These are phyloP conservation scores for Fusarium neocosmosporiellum DNA, from an alignment of 2,329 filamentous ascomycete species.

Conservation along the genomic window DNA sequence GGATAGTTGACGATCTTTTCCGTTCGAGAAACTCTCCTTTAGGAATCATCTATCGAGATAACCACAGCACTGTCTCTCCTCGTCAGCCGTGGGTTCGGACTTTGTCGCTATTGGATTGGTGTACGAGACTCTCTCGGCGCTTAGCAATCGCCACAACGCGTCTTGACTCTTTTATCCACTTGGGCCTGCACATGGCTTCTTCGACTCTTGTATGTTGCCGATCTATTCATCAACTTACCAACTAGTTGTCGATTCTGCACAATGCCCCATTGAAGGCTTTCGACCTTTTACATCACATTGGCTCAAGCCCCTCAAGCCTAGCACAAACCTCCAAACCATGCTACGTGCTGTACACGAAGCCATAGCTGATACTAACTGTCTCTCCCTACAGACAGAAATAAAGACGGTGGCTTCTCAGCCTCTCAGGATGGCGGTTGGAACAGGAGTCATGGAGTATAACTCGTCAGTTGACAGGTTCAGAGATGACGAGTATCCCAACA, in stretches of 20 bases:
- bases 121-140: conserved; percentile 4
- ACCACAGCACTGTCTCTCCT: neutral
- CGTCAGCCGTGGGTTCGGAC: neutral
- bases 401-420: conserved; percentile 15
- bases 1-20: neutral
- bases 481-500: conserved; percentile 43
- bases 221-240: neutral
- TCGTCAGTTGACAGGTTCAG: conserved; percentile 38
- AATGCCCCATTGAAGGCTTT: neutral
- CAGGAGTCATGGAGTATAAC: conserved; percentile 40
- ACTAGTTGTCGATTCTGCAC: neutral
- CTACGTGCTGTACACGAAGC: neutral
- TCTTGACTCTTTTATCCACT: neutral
- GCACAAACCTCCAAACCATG: neutral
- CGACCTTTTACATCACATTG: neutral
- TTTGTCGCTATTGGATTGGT: neutral
- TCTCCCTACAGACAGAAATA: conserved; percentile 17
- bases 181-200: conserved; percentile 18
- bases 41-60: neutral
- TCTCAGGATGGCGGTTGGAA: conserved; percentile 10
- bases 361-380: conserved; percentile 6
- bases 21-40: neutral
- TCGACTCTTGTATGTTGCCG: conserved; percentile 31
- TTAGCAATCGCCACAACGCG: neutral
- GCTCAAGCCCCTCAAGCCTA: neutral